A percentile compares a stretch with the other conserved stretches of the same genome.
These are phyloP conservation scores for Ogataea pini DNA, from an alignment of 805 yeast species.

Conservation along the genomic window DNA sequence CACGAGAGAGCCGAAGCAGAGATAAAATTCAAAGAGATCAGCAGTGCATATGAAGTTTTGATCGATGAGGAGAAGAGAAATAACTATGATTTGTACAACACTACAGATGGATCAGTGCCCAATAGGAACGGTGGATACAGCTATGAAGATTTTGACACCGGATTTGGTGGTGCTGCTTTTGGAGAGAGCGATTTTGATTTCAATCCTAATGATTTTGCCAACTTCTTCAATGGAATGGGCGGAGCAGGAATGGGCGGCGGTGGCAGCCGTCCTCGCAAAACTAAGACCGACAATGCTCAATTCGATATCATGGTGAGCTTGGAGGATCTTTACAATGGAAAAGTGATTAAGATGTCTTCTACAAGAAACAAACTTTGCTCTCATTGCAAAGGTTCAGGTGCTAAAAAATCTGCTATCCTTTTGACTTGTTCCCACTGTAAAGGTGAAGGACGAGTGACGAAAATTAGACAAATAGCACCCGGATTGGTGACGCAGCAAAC, in stretches of 20 bases:
- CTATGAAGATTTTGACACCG: slow-evolving; percentile 38
- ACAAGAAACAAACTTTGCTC: slow-evolving; percentile 73
- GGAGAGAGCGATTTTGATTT: slow-evolving; percentile 46
- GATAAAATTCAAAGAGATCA: slow-evolving; percentile 75
- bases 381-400: slow-evolving; percentile 76
- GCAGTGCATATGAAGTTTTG: slow-evolving; percentile 82
- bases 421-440: slow-evolving; percentile 64
- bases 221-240: slow-evolving; percentile 54
- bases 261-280: slow-evolving; percentile 20
- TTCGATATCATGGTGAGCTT: slow-evolving; percentile 63
- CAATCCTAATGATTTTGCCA: slow-evolving; percentile 74
- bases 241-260: slow-evolving; percentile 23
- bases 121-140: slow-evolving; percentile 33
- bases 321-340: slow-evolving; percentile 79
- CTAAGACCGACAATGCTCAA: slow-evolving; percentile 64
- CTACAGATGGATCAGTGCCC: slow-evolving; percentile 35
- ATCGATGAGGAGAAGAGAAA: slow-evolving; percentile 65
- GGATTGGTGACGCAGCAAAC: slow-evolving; percentile 70
- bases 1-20: slow-evolving; percentile 69
- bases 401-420: slow-evolving; percentile 56
- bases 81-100: slow-evolving; percentile 61
- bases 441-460: slow-evolving; percentile 67
- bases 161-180: slow-evolving; percentile 48
- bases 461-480: slow-evolving; percentile 66
- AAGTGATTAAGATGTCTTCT: slow-evolving; percentile 69